Evolutionary conservation across 2,329 filamentous ascomycete genomes (phyloP).

Genomic region (Fusarium sp.): DNA sequence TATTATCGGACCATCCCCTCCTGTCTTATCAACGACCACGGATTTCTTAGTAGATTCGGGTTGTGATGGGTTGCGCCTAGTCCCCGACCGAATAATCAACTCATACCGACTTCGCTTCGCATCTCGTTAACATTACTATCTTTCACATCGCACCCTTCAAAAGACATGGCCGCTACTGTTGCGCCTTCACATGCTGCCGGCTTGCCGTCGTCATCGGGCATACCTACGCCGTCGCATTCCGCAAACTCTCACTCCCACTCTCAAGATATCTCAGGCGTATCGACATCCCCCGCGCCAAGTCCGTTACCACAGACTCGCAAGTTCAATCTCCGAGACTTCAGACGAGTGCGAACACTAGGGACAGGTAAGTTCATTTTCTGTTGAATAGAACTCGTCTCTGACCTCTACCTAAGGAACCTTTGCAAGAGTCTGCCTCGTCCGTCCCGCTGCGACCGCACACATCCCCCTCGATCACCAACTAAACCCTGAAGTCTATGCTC

Average conservation of each 20-base stretch:
- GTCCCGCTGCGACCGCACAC: slow-evolving; percentile 67
- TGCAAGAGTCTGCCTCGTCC: slow-evolving; percentile 83
- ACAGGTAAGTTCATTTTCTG: slow-evolving; percentile 66
- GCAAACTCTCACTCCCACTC: slow-evolving; percentile 30
- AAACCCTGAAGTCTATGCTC: slow-evolving; percentile 72
- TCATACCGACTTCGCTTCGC: slow-evolving; percentile 9
- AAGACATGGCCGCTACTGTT: slow-evolving; percentile 50
- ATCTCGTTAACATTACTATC: not conserved
- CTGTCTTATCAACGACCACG: slow-evolving; percentile 5
- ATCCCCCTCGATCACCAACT: slow-evolving; percentile 50
- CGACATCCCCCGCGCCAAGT: slow-evolving; percentile 27
- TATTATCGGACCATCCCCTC: not conserved
- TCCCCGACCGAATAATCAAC: slow-evolving; percentile 22
- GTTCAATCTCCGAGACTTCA: slow-evolving; percentile 68
- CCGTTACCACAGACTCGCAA: slow-evolving; percentile 47
- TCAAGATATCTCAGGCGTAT: slow-evolving; percentile 29
- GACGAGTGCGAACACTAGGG: slow-evolving; percentile 79
- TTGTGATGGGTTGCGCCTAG: slow-evolving; percentile 34
- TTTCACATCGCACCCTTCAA: not conserved
- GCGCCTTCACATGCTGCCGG: slow-evolving; percentile 48
- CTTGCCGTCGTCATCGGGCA: slow-evolving; percentile 42
- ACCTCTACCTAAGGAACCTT: slow-evolving; percentile 71
- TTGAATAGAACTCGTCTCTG: slow-evolving; percentile 2
- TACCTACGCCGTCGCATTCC: slow-evolving; percentile 40
- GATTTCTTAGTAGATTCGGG: slow-evolving; percentile 6